A percentile compares a stretch with the other conserved stretches of the same genome.
phyloP scores from a whole-genome alignment of 352 stramenopile species.

The Globisporangium paddicum region DNA sequence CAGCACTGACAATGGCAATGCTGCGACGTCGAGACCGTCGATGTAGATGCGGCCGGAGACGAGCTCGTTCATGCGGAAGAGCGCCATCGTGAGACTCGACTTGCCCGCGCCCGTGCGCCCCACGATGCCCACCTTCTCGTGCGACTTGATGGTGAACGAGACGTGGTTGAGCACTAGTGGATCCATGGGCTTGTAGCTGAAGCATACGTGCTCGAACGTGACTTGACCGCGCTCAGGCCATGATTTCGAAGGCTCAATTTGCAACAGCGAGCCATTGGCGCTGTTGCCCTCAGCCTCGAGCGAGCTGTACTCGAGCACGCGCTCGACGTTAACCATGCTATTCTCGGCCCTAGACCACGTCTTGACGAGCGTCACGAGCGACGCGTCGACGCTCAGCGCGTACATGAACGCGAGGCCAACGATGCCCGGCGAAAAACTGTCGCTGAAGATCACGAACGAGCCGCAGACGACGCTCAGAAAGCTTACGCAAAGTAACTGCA shows the following conservation, averaged over 20 bases:
- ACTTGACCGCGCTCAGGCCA: constrained; percentile 78
- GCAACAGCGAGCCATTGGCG: neutral
- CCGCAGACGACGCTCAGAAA: constrained; percentile 30
- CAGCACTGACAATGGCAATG: constrained; percentile 66
- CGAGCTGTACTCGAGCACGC: constrained; percentile 37
- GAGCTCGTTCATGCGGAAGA: constrained; percentile 84
- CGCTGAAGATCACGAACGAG: constrained; percentile 29
- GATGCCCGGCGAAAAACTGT: constrained; percentile 39
- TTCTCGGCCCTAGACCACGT: constrained; percentile 29
- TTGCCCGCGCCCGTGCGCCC: constrained; percentile 72
- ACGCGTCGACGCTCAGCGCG: constrained; percentile 81
- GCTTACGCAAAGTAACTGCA: constrained; percentile 35
- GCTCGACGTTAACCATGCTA: constrained; percentile 39
- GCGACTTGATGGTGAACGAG: constrained; percentile 40
- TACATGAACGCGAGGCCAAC: constrained; percentile 88
- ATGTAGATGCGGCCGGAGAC: constrained; percentile 60
- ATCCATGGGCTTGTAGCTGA: constrained; percentile 53
- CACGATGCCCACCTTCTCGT: constrained; percentile 71
- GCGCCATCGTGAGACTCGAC: constrained; percentile 54
- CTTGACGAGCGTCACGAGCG: constrained; percentile 40
- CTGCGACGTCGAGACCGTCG: constrained; percentile 70
- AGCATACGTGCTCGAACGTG: constrained; percentile 51
- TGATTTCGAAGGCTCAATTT: constrained; percentile 14
- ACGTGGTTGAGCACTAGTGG: constrained; percentile 19
- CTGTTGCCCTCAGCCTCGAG: constrained; percentile 20